A percentile compares a stretch with the other conserved stretches of the same genome.
phyloP scores from a whole-genome alignment of 371 early-diverging fungal genomes.

The Entomophthora muscae region DNA sequence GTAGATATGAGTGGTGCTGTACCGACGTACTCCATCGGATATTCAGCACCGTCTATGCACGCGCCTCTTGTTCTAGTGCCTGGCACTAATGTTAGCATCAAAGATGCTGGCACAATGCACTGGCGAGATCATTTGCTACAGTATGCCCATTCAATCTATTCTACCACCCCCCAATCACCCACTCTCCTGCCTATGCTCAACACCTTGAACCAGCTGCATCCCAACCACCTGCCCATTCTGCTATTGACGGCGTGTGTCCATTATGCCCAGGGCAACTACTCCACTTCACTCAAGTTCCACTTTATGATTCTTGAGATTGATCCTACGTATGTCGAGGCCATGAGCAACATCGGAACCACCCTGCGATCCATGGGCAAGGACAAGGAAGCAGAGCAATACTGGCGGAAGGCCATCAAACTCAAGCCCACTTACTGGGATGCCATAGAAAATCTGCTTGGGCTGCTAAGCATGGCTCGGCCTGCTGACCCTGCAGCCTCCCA shows the following conservation, averaged over 20 bases:
- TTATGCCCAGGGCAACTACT: constrained; percentile 54
- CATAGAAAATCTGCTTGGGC: constrained; percentile 68
- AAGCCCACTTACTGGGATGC: constrained; percentile 88
- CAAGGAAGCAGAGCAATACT: constrained; percentile 64
- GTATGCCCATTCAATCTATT: constrained; percentile 44
- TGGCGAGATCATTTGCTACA: constrained; percentile 37
- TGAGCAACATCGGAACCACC: constrained; percentile 83
- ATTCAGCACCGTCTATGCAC: background rate
- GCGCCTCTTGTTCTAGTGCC: constrained; percentile 11
- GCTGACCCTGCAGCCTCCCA: constrained; percentile 9
- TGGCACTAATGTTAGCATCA: constrained; percentile 15
- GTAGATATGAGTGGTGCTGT: background rate
- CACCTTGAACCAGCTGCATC: constrained; percentile 40
- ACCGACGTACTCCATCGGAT: background rate
- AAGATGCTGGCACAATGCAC: constrained; percentile 12
- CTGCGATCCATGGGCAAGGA: constrained; percentile 54
- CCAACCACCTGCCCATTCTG: constrained; percentile 57
- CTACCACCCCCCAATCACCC: constrained; percentile 31
- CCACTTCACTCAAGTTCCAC: constrained; percentile 58
- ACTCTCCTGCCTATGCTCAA: constrained; percentile 26
- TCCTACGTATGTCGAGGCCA: constrained; percentile 74
- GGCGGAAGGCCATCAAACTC: constrained; percentile 66
- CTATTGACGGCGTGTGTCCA: constrained; percentile 73
- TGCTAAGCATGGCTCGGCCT: constrained; percentile 31
- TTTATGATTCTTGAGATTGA: constrained; percentile 59